Conservation (phyloP, 768 basidiomycete genomes). For the Auriscalpium vulgare region DNA sequence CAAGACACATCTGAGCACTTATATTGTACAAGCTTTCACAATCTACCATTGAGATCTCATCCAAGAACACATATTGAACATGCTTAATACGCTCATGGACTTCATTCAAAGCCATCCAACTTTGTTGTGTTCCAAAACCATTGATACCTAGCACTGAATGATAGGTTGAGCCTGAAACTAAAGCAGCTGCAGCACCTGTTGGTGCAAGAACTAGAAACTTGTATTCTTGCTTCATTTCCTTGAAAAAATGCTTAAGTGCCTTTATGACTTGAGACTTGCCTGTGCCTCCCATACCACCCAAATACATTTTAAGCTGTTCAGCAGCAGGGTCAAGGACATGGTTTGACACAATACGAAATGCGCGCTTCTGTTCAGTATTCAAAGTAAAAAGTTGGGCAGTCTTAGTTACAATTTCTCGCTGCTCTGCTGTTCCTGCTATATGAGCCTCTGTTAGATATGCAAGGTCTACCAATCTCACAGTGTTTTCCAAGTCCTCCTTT, state of each 20-base stretch:
- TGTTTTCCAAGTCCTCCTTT: too few relatives aligned
- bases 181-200: constrained; percentile 12
- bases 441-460: too few relatives aligned
- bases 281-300: constrained; percentile 19
- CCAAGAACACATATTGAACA: constrained; percentile 34
- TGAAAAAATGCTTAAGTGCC: constrained; percentile 9
- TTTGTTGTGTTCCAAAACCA: not conserved
- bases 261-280: constrained; percentile 17
- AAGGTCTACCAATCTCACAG: too few relatives aligned
- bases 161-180: constrained; percentile 17
- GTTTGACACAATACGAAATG: constrained; percentile 15
- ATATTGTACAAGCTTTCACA: constrained; percentile 22
- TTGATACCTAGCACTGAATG: constrained; percentile 11
- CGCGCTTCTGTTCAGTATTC: constrained; percentile 15
- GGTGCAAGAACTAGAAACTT: too few relatives aligned
- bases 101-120: not conserved
- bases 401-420: too few relatives aligned
- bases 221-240: not conserved
- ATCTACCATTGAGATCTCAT: constrained; percentile 37
- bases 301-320: constrained; percentile 17
- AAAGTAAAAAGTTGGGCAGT: too few relatives aligned
- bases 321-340: not conserved
- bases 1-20: constrained; percentile 15
- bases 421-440: too few relatives aligned
- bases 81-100: constrained; percentile 8